Evolutionary conservation across 352 stramenopile genomes (phyloP).

Genomic region (Phytophthora cajani): DNA sequence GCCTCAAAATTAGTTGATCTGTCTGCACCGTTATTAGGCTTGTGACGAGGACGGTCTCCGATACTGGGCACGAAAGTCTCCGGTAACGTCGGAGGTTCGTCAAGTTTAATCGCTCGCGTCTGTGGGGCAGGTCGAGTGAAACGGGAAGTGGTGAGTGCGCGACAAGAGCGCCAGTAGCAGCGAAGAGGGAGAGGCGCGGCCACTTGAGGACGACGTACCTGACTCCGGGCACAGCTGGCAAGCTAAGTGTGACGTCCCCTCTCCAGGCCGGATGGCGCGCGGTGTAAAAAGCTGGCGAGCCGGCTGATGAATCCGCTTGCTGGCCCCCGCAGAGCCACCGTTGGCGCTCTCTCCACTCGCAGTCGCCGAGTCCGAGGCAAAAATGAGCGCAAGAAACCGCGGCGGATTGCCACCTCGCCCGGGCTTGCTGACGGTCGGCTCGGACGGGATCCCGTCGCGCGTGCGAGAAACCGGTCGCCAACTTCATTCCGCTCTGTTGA

Average conservation of each 20-base stretch:
- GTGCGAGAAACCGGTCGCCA: conserved; percentile 25
- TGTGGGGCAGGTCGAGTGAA: conserved; percentile 22
- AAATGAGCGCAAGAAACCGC: conserved; percentile 27
- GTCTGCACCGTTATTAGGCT: not conserved
- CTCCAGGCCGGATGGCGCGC: conserved; percentile 6
- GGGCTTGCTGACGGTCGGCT: conserved; percentile 30
- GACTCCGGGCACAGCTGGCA: conserved; percentile 32
- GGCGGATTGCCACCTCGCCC: conserved; percentile 11
- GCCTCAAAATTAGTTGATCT: not conserved
- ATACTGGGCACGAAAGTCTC: conserved; percentile 8
- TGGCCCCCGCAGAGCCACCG: conserved; percentile 24
- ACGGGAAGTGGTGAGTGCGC: conserved; percentile 33
- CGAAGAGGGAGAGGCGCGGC: conserved; percentile 26
- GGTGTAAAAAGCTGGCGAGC: conserved; percentile 31
- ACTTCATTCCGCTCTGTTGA: conserved; percentile 28
- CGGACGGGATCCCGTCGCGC: conserved; percentile 20
- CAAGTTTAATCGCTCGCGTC: conserved; percentile 10
- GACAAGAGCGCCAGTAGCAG: conserved; percentile 2
- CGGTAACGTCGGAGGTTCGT: not conserved
- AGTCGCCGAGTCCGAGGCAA: conserved; percentile 27
- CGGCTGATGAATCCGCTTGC: conserved; percentile 24
- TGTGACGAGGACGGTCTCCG: conserved; percentile 12
- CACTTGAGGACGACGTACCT: conserved; percentile 19
- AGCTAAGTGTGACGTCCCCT: conserved; percentile 15
- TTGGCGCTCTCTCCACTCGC: conserved; percentile 21